These are phyloP conservation scores for Trypanosoma vivax DNA, from an alignment of 208 protist genomes.

Conservation along the genomic window DNA sequence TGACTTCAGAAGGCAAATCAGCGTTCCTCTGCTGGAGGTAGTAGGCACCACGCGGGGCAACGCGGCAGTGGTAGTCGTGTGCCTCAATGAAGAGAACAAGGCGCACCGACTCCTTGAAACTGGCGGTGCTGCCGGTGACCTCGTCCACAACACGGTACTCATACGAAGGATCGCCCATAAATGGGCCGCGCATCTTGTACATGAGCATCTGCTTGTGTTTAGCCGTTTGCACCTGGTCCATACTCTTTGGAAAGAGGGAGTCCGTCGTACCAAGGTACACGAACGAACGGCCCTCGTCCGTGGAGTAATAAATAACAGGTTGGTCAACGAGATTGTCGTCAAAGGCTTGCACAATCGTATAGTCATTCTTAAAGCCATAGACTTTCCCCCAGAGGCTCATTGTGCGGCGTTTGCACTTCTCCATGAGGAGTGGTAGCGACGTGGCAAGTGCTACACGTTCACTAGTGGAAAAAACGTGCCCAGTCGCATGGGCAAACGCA, in stretches of 20 bases:
- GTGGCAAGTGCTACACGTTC: slow-evolving; percentile 68
- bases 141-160: slow-evolving; percentile 68
- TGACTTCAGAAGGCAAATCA: slow-evolving; percentile 28
- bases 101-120: slow-evolving; percentile 70
- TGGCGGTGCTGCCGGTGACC: slow-evolving; percentile 18
- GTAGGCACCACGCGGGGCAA: slow-evolving; percentile 78
- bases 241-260: slow-evolving; percentile 35
- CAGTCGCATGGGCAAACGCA: slow-evolving; percentile 39
- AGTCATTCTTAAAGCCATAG: slow-evolving; percentile 77
- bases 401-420: slow-evolving; percentile 53
- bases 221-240: slow-evolving; percentile 30
- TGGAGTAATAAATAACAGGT: slow-evolving; percentile 75
- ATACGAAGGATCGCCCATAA: slow-evolving; percentile 82
- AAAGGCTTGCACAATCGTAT: slow-evolving; percentile 74
- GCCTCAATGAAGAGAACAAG: slow-evolving; percentile 78
- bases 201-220: slow-evolving; percentile 66
- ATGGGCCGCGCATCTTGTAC: slow-evolving; percentile 57
- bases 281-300: slow-evolving; percentile 76
- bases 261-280: slow-evolving; percentile 67
- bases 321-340: slow-evolving; percentile 67
- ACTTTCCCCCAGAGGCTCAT: slow-evolving; percentile 80
- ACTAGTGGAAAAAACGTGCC: slow-evolving; percentile 64
- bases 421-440: slow-evolving; percentile 59
- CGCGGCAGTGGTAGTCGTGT: slow-evolving; percentile 75
- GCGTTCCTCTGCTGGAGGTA: slow-evolving; percentile 36